Percentiles rank a stretch among this genome's conserved stretches.
phyloP scores from a whole-genome alignment of 768 basidiomycete species.

The Royoungia palumana region DNA sequence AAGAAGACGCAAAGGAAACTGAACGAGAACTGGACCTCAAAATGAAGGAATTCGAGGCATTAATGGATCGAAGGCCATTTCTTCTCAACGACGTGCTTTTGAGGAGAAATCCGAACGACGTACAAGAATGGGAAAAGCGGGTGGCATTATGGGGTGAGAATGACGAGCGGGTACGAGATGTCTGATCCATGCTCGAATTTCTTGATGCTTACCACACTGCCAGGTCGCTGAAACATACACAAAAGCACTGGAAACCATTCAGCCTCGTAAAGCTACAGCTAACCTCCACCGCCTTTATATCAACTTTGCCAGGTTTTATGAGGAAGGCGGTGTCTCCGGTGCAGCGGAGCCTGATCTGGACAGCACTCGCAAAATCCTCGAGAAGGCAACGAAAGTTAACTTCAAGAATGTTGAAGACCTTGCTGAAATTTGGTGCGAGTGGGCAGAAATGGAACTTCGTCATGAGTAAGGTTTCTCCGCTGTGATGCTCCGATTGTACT shows the following conservation, averaged over 20 bases:
- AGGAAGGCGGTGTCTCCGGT: conserved; percentile 83
- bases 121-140: conserved; percentile 99
- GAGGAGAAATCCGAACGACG: conserved; percentile 93
- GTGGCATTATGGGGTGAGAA: conserved; percentile 90
- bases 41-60: conserved; percentile 90
- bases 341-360: conserved; percentile 79
- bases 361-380: conserved; percentile 87
- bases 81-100: conserved; percentile 93
- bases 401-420: conserved; percentile 97
- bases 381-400: conserved; percentile 87
- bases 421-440: conserved; percentile 99
- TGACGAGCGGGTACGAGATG: conserved; percentile 73
- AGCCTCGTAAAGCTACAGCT: conserved; percentile 85
- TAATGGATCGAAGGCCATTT: conserved; percentile 95
- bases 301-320: conserved; percentile 97
- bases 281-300: conserved; percentile 88
- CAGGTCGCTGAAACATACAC: conserved; percentile 94
- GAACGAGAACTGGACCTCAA: conserved; percentile 81
- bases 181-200: not conserved
- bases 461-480: conserved; percentile 67
- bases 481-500: conserved; percentile 4
- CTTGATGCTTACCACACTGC: not conserved
- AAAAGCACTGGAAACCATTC: conserved; percentile 81
- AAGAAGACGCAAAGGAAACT: conserved; percentile 70
- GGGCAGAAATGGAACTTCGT: conserved; percentile 97